A percentile compares a stretch with the other conserved stretches of the same genome.
phyloP scores from a whole-genome alignment of 768 basidiomycete genomes.

The Suillus ampliporus region DNA sequence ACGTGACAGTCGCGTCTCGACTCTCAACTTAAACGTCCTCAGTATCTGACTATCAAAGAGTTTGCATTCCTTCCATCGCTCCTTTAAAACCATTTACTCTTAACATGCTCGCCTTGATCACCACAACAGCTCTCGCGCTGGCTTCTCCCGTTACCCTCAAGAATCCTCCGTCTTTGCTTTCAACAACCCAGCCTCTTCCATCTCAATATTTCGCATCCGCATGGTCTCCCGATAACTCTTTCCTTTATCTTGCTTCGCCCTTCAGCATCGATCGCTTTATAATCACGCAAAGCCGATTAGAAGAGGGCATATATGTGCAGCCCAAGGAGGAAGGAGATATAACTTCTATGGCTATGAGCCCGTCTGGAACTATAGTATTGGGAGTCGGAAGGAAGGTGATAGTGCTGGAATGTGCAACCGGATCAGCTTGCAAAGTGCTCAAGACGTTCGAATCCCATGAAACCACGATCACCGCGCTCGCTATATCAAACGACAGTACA shows the following conservation, averaged over 20 bases:
- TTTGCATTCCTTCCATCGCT: not conserved
- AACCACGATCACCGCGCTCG: conserved; percentile 52
- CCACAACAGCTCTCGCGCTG: conserved; percentile 49
- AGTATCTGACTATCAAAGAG: too few species aligned
- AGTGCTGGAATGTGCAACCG: conserved; percentile 52
- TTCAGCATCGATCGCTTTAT: conserved; percentile 60
- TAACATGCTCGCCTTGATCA: conserved; percentile 56
- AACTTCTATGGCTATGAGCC: conserved; percentile 39
- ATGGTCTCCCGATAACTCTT: conserved; percentile 64
- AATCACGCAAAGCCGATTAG: conserved; percentile 48
- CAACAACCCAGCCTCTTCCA: conserved; percentile 33
- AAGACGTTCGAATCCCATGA: conserved; percentile 61
- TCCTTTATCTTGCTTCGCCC: conserved; percentile 58
- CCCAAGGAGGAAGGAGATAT: conserved; percentile 28
- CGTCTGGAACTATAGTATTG: conserved; percentile 51
- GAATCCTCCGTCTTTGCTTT: conserved; percentile 45
- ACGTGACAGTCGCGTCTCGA: too few species aligned
- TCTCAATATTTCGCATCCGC: conserved; percentile 39
- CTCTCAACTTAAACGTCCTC: too few species aligned
- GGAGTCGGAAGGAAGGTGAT: conserved; percentile 51
- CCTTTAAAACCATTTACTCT: not conserved
- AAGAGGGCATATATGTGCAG: conserved; percentile 45
- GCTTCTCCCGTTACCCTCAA: conserved; percentile 51
- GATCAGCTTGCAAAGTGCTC: conserved; percentile 41
- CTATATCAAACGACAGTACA: conserved; percentile 62